Evolutionary conservation across 768 basidiomycete genomes (phyloP).

Genomic region (Cystobasidium ongulense): DNA sequence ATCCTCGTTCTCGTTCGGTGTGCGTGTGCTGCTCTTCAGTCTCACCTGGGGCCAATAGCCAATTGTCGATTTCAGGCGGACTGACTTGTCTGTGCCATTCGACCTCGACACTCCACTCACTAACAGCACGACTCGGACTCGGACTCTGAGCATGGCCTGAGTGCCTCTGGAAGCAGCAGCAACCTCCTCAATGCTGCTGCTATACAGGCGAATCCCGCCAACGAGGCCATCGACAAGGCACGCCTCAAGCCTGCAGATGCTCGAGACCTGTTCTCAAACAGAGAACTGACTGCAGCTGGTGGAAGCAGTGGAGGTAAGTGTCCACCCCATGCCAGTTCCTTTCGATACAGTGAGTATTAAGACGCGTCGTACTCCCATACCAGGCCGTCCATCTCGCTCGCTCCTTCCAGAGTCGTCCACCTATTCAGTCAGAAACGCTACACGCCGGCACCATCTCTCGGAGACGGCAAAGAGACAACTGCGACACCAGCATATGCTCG

Average conservation of each 20-base stretch:
- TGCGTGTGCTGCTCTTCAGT: not conserved
- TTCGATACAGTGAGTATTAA: no score
- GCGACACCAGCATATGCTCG: conserved; percentile 44
- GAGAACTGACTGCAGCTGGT: not conserved
- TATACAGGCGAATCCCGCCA: not conserved
- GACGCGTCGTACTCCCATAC: no score
- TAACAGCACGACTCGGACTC: conserved; percentile 40
- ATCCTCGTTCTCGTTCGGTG: conserved; percentile 48
- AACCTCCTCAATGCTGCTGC: conserved; percentile 15
- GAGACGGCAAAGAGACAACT: conserved; percentile 43
- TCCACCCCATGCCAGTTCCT: no score
- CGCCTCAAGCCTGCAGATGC: conserved; percentile 12
- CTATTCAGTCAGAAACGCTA: conserved; percentile 33
- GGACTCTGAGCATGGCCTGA: conserved; percentile 33
- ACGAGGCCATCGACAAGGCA: conserved; percentile 12
- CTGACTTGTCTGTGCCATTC: not conserved
- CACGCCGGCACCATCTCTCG: conserved; percentile 42
- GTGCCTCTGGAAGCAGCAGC: conserved; percentile 14
- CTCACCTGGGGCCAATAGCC: no score
- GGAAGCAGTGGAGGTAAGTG: not conserved
- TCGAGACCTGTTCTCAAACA: not conserved
- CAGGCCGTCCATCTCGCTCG: not conserved
- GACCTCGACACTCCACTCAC: not conserved
- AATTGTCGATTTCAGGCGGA: not conserved
- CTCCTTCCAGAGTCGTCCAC: conserved; percentile 12